These are phyloP conservation scores for Diaporthe vexans DNA, from an alignment of 2,329 filamentous ascomycete species.

Conservation along the genomic window DNA sequence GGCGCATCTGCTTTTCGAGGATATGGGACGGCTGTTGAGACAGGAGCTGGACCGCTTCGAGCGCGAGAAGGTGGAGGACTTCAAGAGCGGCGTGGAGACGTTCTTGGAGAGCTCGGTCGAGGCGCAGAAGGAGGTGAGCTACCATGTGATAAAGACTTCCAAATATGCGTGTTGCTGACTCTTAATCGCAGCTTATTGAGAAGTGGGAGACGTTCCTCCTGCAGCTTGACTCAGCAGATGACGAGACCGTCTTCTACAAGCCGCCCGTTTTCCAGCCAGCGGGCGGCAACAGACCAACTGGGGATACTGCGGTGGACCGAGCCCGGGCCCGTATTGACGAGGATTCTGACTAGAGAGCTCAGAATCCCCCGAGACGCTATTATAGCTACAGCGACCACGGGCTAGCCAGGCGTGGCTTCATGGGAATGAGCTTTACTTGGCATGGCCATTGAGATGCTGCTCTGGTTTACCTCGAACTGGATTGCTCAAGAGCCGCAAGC, in stretches of 20 bases:
- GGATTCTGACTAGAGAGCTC: slow-evolving; percentile 66
- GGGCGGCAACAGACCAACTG: slow-evolving; percentile 59
- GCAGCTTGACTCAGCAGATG: slow-evolving; percentile 94
- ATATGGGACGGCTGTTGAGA: slow-evolving; percentile 96
- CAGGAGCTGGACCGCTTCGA: slow-evolving; percentile 94
- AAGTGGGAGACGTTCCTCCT: slow-evolving; percentile 99
- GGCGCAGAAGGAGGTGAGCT: slow-evolving; percentile 94
- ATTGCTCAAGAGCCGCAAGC: no score
- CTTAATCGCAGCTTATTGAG: slow-evolving; percentile 72
- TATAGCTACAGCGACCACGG: slow-evolving; percentile 47
- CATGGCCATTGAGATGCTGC: slow-evolving; percentile 14
- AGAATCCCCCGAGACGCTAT: slow-evolving; percentile 41
- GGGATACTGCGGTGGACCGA: slow-evolving; percentile 72
- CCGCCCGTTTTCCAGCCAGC: slow-evolving; percentile 69
- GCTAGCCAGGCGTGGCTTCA: slow-evolving; percentile 33
- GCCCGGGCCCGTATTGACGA: slow-evolving; percentile 71
- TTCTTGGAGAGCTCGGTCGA: slow-evolving; percentile 97
- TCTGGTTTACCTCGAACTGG: no score
- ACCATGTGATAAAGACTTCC: not conserved
- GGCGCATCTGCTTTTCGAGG: slow-evolving; percentile 90
- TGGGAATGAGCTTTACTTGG: slow-evolving; percentile 49
- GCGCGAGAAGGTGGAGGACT: slow-evolving; percentile 97
- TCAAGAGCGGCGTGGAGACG: slow-evolving; percentile 97
- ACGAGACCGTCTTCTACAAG: slow-evolving; percentile 77
- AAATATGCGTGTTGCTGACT: slow-evolving; percentile 45